Evolutionary conservation across 495 filamentous ascomycete genomes (phyloP).

Genomic region (Penicillium bialowiezense): DNA sequence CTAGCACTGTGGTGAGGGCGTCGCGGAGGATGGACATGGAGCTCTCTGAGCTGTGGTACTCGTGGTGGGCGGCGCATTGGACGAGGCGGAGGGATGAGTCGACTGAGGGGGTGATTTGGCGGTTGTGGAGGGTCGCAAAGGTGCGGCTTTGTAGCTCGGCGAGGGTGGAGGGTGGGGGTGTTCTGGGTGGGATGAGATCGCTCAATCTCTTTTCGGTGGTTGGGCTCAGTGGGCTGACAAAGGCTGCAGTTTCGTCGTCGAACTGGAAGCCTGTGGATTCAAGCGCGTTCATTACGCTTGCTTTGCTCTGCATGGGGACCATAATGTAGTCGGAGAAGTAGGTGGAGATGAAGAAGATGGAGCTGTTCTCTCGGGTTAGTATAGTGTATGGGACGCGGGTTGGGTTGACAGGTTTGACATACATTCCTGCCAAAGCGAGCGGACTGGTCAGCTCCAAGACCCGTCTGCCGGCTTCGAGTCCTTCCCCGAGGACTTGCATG

Average conservation of each 20-base stretch:
- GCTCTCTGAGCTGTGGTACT: constrained; percentile 41
- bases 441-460: constrained; percentile 91
- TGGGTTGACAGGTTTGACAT: constrained; percentile 37
- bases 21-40: constrained; percentile 46
- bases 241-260: constrained; percentile 65
- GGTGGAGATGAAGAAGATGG: constrained; percentile 97
- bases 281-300: constrained; percentile 71
- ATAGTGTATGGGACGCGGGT: too few species aligned
- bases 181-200: constrained; percentile 51
- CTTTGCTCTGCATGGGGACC: constrained; percentile 71
- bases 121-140: constrained; percentile 70
- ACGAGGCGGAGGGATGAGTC: constrained; percentile 68
- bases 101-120: constrained; percentile 70
- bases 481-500: constrained; percentile 82
- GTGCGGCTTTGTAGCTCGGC: constrained; percentile 79
- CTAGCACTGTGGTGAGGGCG: constrained; percentile 40
- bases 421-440: constrained; percentile 88
- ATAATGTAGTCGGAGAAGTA: constrained; percentile 98
- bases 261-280: constrained; percentile 82
- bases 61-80: constrained; percentile 73
- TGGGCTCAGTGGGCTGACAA: constrained; percentile 49
- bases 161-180: constrained; percentile 73
- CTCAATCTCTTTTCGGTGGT: constrained; percentile 25
- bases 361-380: constrained; percentile 38
- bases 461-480: constrained; percentile 88